These are phyloP conservation scores for Aspergillus melleus DNA, from an alignment of 2,329 filamentous ascomycete genomes.

Conservation along the genomic window DNA sequence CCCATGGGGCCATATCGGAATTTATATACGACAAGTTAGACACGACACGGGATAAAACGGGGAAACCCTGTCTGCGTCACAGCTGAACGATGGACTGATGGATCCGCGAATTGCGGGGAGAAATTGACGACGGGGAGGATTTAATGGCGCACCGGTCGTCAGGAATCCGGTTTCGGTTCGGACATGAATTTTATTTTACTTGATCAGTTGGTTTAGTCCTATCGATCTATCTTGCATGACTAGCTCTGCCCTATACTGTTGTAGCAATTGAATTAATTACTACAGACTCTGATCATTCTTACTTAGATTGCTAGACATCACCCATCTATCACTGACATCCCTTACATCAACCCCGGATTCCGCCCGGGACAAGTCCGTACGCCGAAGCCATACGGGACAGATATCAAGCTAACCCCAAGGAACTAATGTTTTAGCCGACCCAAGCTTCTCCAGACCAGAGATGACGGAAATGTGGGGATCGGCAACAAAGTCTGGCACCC, in stretches of 20 bases:
- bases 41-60: not conserved
- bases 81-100: not conserved
- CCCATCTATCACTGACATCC: too few species aligned
- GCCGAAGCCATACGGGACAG: too few species aligned
- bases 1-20: not conserved
- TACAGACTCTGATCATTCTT: too few species aligned
- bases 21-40: not conserved
- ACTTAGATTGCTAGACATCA: too few species aligned
- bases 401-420: not conserved
- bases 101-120: conserved; percentile 1
- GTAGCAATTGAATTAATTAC: too few species aligned
- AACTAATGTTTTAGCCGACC: not conserved
- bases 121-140: not conserved
- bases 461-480: not conserved
- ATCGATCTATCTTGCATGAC: too few species aligned
- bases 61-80: not conserved
- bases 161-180: too few species aligned
- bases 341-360: not conserved
- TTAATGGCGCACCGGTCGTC: not conserved
- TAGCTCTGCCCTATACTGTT: too few species aligned
- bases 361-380: too few species aligned
- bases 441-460: not conserved
- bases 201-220: too few species aligned
- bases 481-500: not conserved
- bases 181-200: too few species aligned